These are phyloP conservation scores for Narthecium ossifragum DNA, from an alignment of 106 monocot genomes.

Conservation along the genomic window DNA sequence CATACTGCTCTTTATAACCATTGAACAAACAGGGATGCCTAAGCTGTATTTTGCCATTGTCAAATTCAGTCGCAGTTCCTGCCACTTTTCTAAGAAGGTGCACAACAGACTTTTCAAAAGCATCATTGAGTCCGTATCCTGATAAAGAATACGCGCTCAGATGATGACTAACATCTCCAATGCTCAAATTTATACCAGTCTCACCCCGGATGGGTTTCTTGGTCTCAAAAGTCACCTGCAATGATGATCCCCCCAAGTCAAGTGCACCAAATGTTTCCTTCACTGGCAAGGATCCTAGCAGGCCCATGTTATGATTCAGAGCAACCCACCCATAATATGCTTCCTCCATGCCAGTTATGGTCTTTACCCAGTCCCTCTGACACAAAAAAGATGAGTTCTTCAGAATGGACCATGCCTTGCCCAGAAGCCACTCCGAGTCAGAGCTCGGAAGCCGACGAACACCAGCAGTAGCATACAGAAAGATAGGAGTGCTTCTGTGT, in stretches of 20 bases:
- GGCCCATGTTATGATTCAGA: slow-evolving; percentile 70
- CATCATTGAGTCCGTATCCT: slow-evolving; percentile 95
- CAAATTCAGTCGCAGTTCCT: slow-evolving; percentile 9
- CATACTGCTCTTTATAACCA: slow-evolving; percentile 73
- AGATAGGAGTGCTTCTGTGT: slow-evolving; percentile 61
- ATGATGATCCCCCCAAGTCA: slow-evolving; percentile 93
- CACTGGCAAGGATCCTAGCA: slow-evolving; percentile 39
- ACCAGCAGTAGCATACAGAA: slow-evolving; percentile 91
- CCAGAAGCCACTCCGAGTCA: slow-evolving; percentile 92
- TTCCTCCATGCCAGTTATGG: slow-evolving; percentile 89
- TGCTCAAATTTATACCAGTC: slow-evolving; percentile 59
- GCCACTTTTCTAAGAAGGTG: slow-evolving; percentile 40
- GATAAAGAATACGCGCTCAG: slow-evolving; percentile 93
- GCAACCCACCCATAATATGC: slow-evolving; percentile 99
- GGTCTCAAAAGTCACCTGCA: slow-evolving; percentile 94
- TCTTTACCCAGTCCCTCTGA: slow-evolving; percentile 71
- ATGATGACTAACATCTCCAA: slow-evolving; percentile 63
- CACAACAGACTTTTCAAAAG: slow-evolving; percentile 85
- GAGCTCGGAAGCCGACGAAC: slow-evolving; percentile 73
- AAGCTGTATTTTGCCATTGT: slow-evolving; percentile 46
- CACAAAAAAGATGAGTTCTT: slow-evolving; percentile 81
- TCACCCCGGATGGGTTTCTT: slow-evolving; percentile 43
- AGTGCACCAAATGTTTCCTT: slow-evolving; percentile 80
- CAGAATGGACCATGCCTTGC: slow-evolving; percentile 71
- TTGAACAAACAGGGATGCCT: slow-evolving; percentile 83